Evolutionary conservation across 1,284 basidiomycete genomes (phyloP).

Genomic region (Ustilago tritici): DNA sequence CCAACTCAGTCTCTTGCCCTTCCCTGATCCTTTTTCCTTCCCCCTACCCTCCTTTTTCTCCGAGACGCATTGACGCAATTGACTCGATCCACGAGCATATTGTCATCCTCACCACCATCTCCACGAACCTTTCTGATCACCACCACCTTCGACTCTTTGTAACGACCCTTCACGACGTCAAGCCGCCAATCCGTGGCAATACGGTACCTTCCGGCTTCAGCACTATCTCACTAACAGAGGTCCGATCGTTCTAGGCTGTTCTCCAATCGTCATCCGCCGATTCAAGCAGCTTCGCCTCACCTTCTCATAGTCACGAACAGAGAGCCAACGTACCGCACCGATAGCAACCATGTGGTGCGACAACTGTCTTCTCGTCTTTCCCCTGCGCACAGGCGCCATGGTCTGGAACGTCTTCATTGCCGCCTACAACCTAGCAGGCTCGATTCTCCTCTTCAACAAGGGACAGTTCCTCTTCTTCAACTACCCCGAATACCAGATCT

Average conservation of each 20-base stretch:
- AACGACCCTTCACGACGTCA: conserved; percentile 4
- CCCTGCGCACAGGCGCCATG: conserved; percentile 75
- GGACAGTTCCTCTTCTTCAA: conserved; percentile 80
- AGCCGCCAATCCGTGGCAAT: background rate
- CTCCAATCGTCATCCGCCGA: too few species aligned
- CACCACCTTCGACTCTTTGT: background rate
- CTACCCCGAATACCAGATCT: conserved; percentile 78
- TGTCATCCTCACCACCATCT: background rate
- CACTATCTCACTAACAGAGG: background rate
- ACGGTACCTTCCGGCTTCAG: background rate
- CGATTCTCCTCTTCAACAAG: conserved; percentile 76
- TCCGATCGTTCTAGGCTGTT: too few species aligned
- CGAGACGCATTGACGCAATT: background rate
- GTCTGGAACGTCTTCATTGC: conserved; percentile 78
- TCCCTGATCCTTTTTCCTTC: background rate
- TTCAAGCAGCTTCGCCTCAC: background rate
- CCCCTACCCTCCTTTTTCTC: background rate
- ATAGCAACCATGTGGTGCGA: conserved; percentile 58
- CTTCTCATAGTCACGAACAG: background rate
- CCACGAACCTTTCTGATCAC: background rate
- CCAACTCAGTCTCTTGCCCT: background rate
- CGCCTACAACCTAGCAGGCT: conserved; percentile 78
- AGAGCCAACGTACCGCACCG: background rate
- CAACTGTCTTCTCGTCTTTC: conserved; percentile 61
- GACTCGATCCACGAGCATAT: background rate